Evolutionary conservation across 140 eudicot genomes (phyloP).

Genomic region (Cichorium intybus): DNA sequence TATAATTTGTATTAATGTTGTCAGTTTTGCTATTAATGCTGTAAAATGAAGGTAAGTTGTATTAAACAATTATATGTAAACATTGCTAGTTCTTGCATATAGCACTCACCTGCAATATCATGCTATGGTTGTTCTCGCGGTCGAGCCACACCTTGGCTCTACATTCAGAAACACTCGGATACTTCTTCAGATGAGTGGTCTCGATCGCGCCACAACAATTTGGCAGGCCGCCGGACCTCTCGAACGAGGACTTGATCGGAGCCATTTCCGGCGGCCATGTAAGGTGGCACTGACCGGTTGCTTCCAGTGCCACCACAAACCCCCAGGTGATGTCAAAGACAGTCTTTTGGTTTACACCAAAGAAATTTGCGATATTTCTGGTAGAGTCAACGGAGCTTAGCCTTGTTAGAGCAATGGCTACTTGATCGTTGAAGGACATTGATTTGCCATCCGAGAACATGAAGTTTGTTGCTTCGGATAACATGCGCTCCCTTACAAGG

Average conservation of each 20-base stretch:
- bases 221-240: constrained; percentile 51
- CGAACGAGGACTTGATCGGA: constrained; percentile 39
- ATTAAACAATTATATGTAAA: no score
- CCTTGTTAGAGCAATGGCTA: constrained; percentile 60
- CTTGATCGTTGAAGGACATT: constrained; percentile 50
- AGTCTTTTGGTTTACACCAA: constrained; percentile 43
- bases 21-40: no score
- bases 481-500: constrained; percentile 49
- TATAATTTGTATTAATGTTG: no score
- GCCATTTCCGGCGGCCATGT: constrained; percentile 39
- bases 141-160: constrained; percentile 42
- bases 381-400: constrained; percentile 55
- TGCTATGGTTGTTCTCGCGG: constrained; percentile 41
- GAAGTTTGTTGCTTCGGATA: constrained; percentile 21
- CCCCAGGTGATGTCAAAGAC: constrained; percentile 64
- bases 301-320: constrained; percentile 60
- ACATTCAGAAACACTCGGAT: constrained; percentile 26
- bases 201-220: constrained; percentile 82
- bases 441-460: constrained; percentile 40
- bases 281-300: constrained; percentile 37
- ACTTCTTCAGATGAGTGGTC: constrained; percentile 55
- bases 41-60: no score
- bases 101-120: constrained; percentile 39
- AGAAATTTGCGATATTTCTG: constrained; percentile 36
- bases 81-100: not conserved